Evolutionary conservation across 106 monocot genomes (phyloP).

Genomic region (Iris macrosiphon): DNA sequence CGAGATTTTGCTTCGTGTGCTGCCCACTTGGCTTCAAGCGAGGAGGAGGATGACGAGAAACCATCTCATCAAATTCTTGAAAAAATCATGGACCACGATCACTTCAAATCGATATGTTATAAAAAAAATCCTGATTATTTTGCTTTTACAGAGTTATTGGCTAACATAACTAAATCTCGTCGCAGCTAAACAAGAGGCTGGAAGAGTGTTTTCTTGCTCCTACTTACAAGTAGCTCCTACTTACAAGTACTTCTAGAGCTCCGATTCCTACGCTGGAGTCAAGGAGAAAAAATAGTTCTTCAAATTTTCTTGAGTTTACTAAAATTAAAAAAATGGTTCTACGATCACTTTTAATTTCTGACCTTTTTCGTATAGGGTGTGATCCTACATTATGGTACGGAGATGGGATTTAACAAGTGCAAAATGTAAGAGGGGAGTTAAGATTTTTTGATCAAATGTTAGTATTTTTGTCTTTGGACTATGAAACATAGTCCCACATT

Average conservation of each 20-base stretch:
- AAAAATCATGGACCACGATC: constrained; percentile 78
- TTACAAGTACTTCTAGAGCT: constrained; percentile 77
- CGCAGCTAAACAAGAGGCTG: constrained; percentile 55
- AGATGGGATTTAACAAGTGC: constrained; percentile 63
- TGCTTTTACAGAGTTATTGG: too few relatives aligned
- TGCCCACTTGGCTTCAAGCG: constrained; percentile 91
- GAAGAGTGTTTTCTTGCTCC: constrained; percentile 86
- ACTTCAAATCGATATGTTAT: neutral
- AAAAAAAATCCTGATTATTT: too few relatives aligned
- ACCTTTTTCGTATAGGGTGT: constrained; percentile 45
- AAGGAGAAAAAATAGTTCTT: constrained; percentile 70
- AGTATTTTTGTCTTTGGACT: too few relatives aligned
- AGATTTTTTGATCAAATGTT: constrained; percentile 89
- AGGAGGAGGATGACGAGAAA: constrained; percentile 91
- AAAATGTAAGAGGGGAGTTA: constrained; percentile 72
- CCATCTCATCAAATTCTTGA: constrained; percentile 53
- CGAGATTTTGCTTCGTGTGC: constrained; percentile 89
- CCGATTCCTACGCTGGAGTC: constrained; percentile 68
- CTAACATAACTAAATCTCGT: too few relatives aligned
- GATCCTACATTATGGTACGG: constrained; percentile 81
- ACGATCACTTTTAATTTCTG: neutral
- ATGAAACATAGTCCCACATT: too few relatives aligned
- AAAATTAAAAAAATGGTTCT: too few relatives aligned
- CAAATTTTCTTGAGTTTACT: too few relatives aligned
- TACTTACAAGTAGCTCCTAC: too few relatives aligned